These are phyloP conservation scores for Linum tenue DNA, from an alignment of 345 rosid species.

Conservation along the genomic window DNA sequence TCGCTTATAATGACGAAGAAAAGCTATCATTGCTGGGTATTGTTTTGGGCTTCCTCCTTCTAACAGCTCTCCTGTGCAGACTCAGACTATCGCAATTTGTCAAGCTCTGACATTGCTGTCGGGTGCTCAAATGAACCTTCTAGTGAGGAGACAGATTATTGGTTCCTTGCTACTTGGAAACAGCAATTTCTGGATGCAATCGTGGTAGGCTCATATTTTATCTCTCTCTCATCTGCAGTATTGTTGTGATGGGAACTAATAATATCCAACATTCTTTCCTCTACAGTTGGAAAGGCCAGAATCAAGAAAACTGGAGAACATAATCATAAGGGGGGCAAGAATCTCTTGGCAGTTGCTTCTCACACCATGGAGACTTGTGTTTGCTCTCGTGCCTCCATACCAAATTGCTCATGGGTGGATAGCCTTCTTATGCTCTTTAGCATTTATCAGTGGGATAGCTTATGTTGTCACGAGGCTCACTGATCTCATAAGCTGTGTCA, in stretches of 20 bases:
- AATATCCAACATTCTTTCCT: conserved; percentile 15
- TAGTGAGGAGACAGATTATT: conserved; percentile 22
- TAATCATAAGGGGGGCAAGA: conserved; percentile 32
- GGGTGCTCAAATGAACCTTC: conserved; percentile 31
- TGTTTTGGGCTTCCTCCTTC: background rate
- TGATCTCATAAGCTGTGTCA: conserved; percentile 82
- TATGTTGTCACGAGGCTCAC: conserved; percentile 63
- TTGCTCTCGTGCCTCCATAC: conserved; percentile 87
- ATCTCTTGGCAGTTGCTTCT: conserved; percentile 51
- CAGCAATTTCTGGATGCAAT: conserved; percentile 67
- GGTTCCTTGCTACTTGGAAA: conserved; percentile 53
- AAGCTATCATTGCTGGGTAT: background rate
- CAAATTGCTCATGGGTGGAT: conserved; percentile 88
- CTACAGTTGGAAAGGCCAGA: conserved; percentile 55
- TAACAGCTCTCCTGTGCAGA: conserved; percentile 24
- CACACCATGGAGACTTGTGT: conserved; percentile 68
- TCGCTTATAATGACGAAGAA: background rate
- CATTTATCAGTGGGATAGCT: conserved; percentile 79
- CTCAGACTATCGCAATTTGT: conserved; percentile 38
- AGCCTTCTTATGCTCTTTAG: conserved; percentile 70
- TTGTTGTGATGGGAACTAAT: background rate
- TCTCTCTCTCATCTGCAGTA: background rate
- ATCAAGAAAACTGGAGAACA: conserved; percentile 46
- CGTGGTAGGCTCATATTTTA: conserved; percentile 26
- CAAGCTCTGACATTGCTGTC: conserved; percentile 26